Evolutionary conservation across 148 eudicot species (phyloP).

Genomic region (Nepenthes mirabilis): DNA sequence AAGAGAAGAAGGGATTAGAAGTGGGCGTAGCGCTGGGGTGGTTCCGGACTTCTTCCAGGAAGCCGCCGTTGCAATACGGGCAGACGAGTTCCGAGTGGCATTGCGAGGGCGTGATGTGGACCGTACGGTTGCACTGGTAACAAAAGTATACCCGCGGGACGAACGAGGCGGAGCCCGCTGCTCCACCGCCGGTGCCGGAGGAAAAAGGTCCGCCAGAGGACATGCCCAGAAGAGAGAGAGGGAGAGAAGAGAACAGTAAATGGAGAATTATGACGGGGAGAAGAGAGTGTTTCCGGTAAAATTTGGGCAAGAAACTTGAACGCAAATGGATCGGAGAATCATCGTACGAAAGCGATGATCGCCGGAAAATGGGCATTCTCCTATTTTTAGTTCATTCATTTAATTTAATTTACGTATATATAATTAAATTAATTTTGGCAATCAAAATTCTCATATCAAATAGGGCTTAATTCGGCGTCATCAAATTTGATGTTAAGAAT

Average conservation of each 20-base stretch:
- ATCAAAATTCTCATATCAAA: too few relatives aligned
- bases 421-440: too few relatives aligned
- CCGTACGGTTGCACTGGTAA: constrained; percentile 41
- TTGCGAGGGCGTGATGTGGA: constrained; percentile 17
- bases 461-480: too few relatives aligned
- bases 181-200: neutral
- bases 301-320: too few relatives aligned
- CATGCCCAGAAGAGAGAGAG: neutral
- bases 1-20: constrained; percentile 9
- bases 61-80: constrained; percentile 49
- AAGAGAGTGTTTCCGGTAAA: too few relatives aligned
- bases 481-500: too few relatives aligned
- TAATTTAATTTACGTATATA: too few relatives aligned
- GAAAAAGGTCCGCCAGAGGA: neutral
- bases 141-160: constrained; percentile 25
- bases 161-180: neutral
- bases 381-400: too few relatives aligned
- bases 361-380: too few relatives aligned
- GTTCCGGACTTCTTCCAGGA: constrained; percentile 46
- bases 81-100: constrained; percentile 29
- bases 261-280: too few relatives aligned
- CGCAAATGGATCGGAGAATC: too few relatives aligned
- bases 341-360: too few relatives aligned
- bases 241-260: neutral
- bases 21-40: constrained; percentile 8